Conservation (phyloP, 2,329 filamentous ascomycete genomes). For the Fusarium devonianum region DNA sequence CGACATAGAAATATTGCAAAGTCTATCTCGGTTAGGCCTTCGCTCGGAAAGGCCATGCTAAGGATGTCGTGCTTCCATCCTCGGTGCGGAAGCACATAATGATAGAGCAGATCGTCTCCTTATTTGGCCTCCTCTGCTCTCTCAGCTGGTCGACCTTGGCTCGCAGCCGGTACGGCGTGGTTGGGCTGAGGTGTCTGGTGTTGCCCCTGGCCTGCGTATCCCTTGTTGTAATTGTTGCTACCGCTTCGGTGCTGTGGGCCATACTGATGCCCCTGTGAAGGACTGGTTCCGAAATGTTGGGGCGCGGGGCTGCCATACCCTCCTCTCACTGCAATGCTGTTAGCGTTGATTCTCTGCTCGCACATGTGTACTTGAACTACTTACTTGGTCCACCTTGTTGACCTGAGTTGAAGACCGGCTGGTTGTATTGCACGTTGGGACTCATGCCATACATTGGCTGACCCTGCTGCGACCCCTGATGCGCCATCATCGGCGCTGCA, state of each 20-base stretch:
- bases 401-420: conserved; percentile 74
- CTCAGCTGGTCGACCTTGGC: conserved; percentile 47
- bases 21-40: conserved; percentile 33
- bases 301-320: conserved; percentile 65
- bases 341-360: conserved; percentile 42
- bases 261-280: conserved; percentile 70
- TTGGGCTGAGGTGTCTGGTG: conserved; percentile 50
- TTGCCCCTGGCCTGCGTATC: conserved; percentile 54
- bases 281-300: conserved; percentile 71
- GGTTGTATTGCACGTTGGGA: conserved; percentile 75
- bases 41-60: conserved; percentile 35
- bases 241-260: conserved; percentile 63
- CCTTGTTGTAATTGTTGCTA: conserved; percentile 62
- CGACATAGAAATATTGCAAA: conserved; percentile 37
- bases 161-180: conserved; percentile 46
- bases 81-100: conserved; percentile 21
- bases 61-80: conserved; percentile 34
- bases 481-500: conserved; percentile 88
- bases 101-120: conserved; percentile 22
- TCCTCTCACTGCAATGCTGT: conserved; percentile 63
- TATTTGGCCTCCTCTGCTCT: conserved; percentile 57
- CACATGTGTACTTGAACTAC: conserved; percentile 48
- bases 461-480: conserved; percentile 91
- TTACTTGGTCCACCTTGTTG: conserved; percentile 75
- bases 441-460: conserved; percentile 81